Percentiles rank a stretch among this genome's conserved stretches.
These are phyloP conservation scores for Collybiopsis luxurians DNA, from an alignment of 768 basidiomycete genomes.

Conservation along the genomic window DNA sequence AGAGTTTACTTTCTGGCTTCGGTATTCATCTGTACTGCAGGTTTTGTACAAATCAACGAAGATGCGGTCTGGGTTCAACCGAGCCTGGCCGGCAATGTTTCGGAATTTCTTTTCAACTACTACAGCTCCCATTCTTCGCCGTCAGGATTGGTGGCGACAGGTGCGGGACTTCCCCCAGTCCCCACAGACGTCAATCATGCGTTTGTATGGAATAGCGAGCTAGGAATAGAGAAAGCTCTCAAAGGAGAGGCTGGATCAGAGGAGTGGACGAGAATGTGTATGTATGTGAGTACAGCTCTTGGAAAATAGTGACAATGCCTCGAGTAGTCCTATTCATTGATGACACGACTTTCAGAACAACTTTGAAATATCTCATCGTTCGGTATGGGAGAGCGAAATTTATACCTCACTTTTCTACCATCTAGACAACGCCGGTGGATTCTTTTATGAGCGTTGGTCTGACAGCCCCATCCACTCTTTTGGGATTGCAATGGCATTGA, in stretches of 20 bases:
- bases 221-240: constrained; percentile 20
- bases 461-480: constrained; percentile 27
- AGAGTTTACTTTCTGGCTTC: neutral
- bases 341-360: constrained; percentile 19
- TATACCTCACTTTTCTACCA: constrained; percentile 24
- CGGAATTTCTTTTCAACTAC: constrained; percentile 12
- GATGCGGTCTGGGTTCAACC: constrained; percentile 27
- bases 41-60: constrained; percentile 24
- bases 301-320: no score
- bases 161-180: constrained; percentile 9
- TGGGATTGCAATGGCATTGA: constrained; percentile 24
- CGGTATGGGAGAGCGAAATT: constrained; percentile 22
- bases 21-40: neutral
- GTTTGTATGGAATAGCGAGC: constrained; percentile 20
- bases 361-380: constrained; percentile 28
- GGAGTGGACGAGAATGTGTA: constrained; percentile 24
- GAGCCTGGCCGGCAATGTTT: constrained; percentile 25
- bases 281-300: constrained; percentile 25
- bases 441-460: constrained; percentile 30
- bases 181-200: constrained; percentile 21
- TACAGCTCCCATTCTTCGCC: neutral
- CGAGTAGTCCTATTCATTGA: no score
- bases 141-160: constrained; percentile 8
- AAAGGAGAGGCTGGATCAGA: constrained; percentile 20
- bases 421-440: constrained; percentile 21